These are phyloP conservation scores for Pleomassaria siparia DNA, from an alignment of 2,329 filamentous ascomycete species.

Conservation along the genomic window DNA sequence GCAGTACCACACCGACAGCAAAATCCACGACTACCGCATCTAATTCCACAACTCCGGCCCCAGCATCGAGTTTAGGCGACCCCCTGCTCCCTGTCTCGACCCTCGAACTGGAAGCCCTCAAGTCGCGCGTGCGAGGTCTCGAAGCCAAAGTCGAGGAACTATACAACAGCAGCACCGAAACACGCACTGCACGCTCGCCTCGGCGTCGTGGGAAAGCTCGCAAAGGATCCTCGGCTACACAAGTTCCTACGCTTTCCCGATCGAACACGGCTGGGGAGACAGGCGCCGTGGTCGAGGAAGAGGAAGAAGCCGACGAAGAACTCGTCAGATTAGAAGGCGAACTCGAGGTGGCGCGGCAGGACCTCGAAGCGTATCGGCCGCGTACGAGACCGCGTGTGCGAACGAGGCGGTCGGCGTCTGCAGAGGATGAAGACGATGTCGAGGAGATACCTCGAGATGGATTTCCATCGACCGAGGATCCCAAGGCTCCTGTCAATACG, in stretches of 20 bases:
- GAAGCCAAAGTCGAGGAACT: conserved; percentile 42
- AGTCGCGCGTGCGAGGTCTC: conserved; percentile 36
- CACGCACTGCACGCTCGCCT: conserved; percentile 26
- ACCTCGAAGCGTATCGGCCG: conserved; percentile 28
- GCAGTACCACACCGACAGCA: neutral
- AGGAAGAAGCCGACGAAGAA: conserved; percentile 36
- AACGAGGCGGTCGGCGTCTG: conserved; percentile 8
- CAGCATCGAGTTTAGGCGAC: conserved; percentile 2
- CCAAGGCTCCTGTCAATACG: conserved; percentile 1
- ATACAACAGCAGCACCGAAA: conserved; percentile 19
- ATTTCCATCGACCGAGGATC: neutral
- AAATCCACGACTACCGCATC: neutral
- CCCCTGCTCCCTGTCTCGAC: conserved; percentile 12
- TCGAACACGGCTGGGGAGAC: conserved; percentile 1
- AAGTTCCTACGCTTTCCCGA: conserved; percentile 23
- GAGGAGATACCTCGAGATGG: conserved; percentile 32
- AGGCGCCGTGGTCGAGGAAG: conserved; percentile 4
- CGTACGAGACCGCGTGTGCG: conserved; percentile 4
- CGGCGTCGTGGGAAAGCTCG: conserved; percentile 35
- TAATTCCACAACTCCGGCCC: neutral
- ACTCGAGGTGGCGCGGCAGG: conserved; percentile 33
- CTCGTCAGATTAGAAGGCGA: conserved; percentile 34
- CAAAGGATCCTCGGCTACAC: conserved; percentile 26
- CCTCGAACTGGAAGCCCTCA: conserved; percentile 38
- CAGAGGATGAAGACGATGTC: conserved; percentile 17